Base-by-base conservation (phyloP, 2,329 filamentous ascomycete genomes). In the Fusarium torulosum region DNA sequence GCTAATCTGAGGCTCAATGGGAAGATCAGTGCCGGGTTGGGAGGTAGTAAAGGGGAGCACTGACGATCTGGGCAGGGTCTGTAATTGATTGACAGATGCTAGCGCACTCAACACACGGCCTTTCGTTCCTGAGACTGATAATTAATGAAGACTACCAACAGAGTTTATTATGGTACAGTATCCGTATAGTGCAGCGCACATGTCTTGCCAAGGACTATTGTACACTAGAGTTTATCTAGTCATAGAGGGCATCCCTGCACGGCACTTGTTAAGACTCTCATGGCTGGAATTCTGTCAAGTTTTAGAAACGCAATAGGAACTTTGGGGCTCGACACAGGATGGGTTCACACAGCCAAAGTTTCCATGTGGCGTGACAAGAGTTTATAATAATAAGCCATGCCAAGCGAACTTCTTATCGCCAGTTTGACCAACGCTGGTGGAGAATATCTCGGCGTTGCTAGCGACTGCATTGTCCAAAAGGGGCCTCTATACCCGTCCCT, bases 11-110 rank as follows among this genome's bases (percentile, higher is more conserved):
- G n/a, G 29, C n/a, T 44, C 35, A 27, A 20, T 25, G 20, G 21
- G 29, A 35, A 43, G 62, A 66, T 66, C 60, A 29, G 29, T 51
- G 20, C 44, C 59, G 44, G 60, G 54, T 55, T 43, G 37, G 15
- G 47, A 21, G 5, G 23, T n/a, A 45, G 37, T 37, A 41, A 59
- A 57, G 52, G 42, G 29, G 27, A 29, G 27, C 27, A 23, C 17
- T 23, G 29, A 13, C 35, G 51, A 56, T 59, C 41, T 35, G 17
- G 33, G 25, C 41, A 37, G 35, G 35, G 35, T 37, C 9, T 4
- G 17, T 17, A 4, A 19, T n/a, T 29, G 27, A 41, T 53, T 56
- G 27, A 53, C 33, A 21, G 25, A 41, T 27, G 21, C 35, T 40
- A 55, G 53, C 41, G 44, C 35, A n/a, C 2, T 45, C 23, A 20